Evolutionary conservation across 495 filamentous ascomycete genomes (phyloP).

Genomic region (Cryomyces minteri): DNA sequence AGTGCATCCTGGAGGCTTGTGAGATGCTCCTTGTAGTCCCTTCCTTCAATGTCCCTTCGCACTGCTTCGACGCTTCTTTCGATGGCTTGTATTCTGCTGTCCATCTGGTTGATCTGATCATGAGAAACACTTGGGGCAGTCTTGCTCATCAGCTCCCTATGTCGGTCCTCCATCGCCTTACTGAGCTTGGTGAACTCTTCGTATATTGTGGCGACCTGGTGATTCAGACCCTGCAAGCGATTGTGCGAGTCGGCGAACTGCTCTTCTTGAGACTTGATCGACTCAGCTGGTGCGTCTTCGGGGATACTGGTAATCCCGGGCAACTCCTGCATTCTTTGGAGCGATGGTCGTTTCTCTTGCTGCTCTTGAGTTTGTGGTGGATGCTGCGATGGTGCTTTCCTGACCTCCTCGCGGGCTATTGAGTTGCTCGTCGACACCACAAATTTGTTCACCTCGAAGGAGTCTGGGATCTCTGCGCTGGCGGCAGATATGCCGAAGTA

Average conservation of each 20-base stretch:
- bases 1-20: constrained; percentile 55
- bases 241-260: constrained; percentile 73
- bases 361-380: constrained; percentile 21
- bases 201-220: constrained; percentile 50
- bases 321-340: constrained; percentile 1
- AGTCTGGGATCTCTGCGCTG: constrained; percentile 80
- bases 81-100: constrained; percentile 35
- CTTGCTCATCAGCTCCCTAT: constrained; percentile 29
- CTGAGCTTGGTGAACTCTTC: constrained; percentile 33
- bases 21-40: constrained; percentile 53
- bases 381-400: constrained; percentile 14
- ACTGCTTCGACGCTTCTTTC: constrained; percentile 33
- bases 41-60: constrained; percentile 48
- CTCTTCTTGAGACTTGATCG: constrained; percentile 28
- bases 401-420: constrained; percentile 10
- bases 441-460: constrained; percentile 85
- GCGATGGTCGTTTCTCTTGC: constrained; percentile 13
- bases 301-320: neutral
- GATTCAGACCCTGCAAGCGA: constrained; percentile 57
- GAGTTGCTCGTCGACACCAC: constrained; percentile 29
- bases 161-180: constrained; percentile 33
- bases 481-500: constrained; percentile 75
- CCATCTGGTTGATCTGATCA: constrained; percentile 35
- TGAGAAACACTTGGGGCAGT: constrained; percentile 15
- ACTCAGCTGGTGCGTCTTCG: constrained; percentile 28